These are phyloP conservation scores for Blastobotrys illinoisensis DNA, from an alignment of 1,139 yeast species.

Conservation along the genomic window DNA sequence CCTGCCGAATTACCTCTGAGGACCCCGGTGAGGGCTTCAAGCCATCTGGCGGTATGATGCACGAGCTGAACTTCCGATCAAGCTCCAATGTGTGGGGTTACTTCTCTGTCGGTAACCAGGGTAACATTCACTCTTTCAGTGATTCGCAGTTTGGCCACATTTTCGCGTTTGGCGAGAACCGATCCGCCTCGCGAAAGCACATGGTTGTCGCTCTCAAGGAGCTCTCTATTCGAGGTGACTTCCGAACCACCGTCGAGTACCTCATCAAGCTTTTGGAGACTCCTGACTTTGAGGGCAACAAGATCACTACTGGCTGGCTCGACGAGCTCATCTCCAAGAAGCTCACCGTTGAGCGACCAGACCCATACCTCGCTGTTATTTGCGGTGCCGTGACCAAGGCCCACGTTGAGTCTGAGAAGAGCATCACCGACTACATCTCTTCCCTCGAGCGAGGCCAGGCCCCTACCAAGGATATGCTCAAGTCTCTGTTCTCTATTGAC, in stretches of 20 bases:
- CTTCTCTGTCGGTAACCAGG: conserved; percentile 93
- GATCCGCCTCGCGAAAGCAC: conserved; percentile 95
- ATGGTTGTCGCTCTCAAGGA: conserved; percentile 98
- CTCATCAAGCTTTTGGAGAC: conserved; percentile 91
- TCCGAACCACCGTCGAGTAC: conserved; percentile 95
- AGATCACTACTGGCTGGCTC: conserved; percentile 97
- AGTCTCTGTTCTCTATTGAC: conserved; percentile 86
- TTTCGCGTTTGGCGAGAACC: conserved; percentile 96
- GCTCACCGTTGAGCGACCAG: conserved; percentile 96
- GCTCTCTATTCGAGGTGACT: conserved; percentile 94
- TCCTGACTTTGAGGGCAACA: conserved; percentile 92
- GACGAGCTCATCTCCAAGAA: conserved; percentile 91
- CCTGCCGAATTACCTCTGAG: conserved; percentile 97
- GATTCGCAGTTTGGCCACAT: conserved; percentile 99
- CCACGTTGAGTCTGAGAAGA: conserved; percentile 69
- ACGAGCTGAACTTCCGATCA: conserved; percentile 92
- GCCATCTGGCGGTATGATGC: conserved; percentile 95
- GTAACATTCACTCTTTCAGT: conserved; percentile 94
- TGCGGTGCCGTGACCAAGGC: conserved; percentile 98
- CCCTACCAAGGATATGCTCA: conserved; percentile 71
- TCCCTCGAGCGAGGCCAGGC: conserved; percentile 94
- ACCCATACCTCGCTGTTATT: conserved; percentile 78
- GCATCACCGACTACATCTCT: conserved; percentile 59
- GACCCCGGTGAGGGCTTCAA: conserved; percentile 99
- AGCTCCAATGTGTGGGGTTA: conserved; percentile 99